These are phyloP conservation scores for Pythium rishiriense DNA, from an alignment of 352 stramenopile genomes.

Conservation along the genomic window DNA sequence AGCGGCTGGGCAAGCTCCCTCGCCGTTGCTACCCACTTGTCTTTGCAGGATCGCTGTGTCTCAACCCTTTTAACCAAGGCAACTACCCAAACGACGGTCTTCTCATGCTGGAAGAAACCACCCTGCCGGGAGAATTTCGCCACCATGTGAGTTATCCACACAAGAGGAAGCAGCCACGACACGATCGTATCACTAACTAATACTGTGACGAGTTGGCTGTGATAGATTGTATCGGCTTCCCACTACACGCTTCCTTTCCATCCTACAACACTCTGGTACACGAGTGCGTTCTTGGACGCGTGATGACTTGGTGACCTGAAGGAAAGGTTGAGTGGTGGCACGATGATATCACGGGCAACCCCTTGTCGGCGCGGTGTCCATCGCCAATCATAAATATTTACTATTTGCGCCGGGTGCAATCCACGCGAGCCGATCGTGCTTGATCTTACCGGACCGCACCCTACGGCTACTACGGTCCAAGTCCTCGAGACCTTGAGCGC, in stretches of 20 bases:
- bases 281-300: conserved; percentile 48
- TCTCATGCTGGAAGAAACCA: conserved; percentile 65
- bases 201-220: not conserved
- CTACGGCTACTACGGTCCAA: too few species aligned
- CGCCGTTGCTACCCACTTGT: conserved; percentile 60
- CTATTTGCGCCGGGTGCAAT: too few species aligned
- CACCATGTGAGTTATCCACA: conserved; percentile 54
- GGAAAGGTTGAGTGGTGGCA: too few species aligned
- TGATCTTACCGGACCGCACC: too few species aligned
- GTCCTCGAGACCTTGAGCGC: too few species aligned
- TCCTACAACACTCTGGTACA: conserved; percentile 48
- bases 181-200: not conserved
- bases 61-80: conserved; percentile 77
- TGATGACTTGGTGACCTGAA: conserved; percentile 12
- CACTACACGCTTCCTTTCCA: conserved; percentile 67
- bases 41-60: conserved; percentile 57
- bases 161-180: too few species aligned
- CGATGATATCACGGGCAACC: too few species aligned
- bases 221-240: conserved; percentile 48
- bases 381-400: conserved; percentile 3
- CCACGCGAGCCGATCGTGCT: too few species aligned
- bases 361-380: too few species aligned
- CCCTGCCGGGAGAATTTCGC: conserved; percentile 66
- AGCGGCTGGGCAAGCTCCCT: conserved; percentile 65
- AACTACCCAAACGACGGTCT: conserved; percentile 74